Evolutionary conservation across 139 green algal genomes (phyloP), one percentile per base, ranked within the genome.

Genomic region (Chlamydomonas eustigma): DNA sequence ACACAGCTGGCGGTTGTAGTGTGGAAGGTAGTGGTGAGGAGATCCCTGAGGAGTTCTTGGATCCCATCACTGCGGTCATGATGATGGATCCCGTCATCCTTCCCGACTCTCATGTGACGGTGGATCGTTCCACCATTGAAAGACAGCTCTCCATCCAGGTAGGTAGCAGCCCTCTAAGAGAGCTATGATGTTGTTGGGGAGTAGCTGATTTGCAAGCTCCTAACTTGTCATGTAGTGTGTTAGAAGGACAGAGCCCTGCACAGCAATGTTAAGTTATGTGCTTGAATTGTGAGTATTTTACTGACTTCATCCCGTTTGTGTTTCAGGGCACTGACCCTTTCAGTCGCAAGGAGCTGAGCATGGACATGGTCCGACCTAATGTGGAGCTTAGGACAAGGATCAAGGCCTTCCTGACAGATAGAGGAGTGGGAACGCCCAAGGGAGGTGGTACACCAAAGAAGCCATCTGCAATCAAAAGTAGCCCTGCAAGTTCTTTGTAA

Each of bases 41-140:
- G 3, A 44, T 51, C 31, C 92, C 91, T 5, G 90, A 91, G 64
- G 89, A 90, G 34, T 87, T 89, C 64, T n/a, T 90, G 67, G 87
- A 91, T 71, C 81, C 79, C 32, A 89, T 91, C 73, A 87, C 85
- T 1, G 81, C 84, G 66, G 76, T 71, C 12, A n/a, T 88, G n/a
- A 91, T 91, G 89, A 71, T 64, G n/a, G 90, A 95, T 66, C 90
- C 90, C 0, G 90, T 94, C 22, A 52, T 80, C 5, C 85, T 97
- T 73, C 92, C 91, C 0, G 85, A 91, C 80, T 83, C 78, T 8
- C 35, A 73, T 44, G 39, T 90, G 22, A 81, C 77, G 0, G 37
- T 92, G 44, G 90, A 93, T 74, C 81, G 90, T 4, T 39, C 78
- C 22, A 93, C 88, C 37, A 88, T 92, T 18, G 81, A 89, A 74